These are phyloP conservation scores for Arthrobotrys conoides DNA, from an alignment of 2,329 filamentous ascomycete genomes.

Conservation along the genomic window DNA sequence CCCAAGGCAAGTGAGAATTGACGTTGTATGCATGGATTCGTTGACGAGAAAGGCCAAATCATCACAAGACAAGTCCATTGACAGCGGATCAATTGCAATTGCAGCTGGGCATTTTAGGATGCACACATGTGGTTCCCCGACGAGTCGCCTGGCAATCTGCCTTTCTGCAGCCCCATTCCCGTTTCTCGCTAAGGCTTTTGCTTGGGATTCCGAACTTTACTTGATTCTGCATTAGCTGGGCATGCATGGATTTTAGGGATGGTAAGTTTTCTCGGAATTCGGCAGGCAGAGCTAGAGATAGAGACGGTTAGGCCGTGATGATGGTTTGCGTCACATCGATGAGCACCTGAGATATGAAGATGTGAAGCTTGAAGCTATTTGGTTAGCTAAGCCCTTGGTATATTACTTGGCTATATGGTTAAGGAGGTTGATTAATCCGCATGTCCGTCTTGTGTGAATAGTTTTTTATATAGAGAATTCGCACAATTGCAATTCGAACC, in stretches of 20 bases:
- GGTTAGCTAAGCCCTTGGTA: conserved; percentile 10
- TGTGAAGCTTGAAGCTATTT: conserved; percentile 9
- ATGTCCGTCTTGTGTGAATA: conserved; percentile 17
- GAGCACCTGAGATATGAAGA: conserved; percentile 25
- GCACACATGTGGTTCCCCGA: conserved; percentile 55
- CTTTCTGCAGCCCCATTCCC: conserved; percentile 32
- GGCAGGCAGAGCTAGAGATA: conserved; percentile 15
- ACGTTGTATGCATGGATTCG: conserved; percentile 1
- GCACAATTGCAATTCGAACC: conserved; percentile 7
- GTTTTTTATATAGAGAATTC: conserved; percentile 2
- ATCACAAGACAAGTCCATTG: conserved; percentile 10
- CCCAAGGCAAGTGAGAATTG: not conserved
- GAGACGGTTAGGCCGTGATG: conserved; percentile 8
- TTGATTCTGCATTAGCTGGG: conserved; percentile 35
- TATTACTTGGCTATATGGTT: conserved; percentile 19
- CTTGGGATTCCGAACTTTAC: conserved; percentile 39
- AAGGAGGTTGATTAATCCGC: conserved; percentile 12
- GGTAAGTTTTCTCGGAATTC: conserved; percentile 23
- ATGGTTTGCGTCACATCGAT: conserved; percentile 27
- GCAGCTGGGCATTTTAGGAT: conserved; percentile 30
- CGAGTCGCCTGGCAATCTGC: conserved; percentile 44
- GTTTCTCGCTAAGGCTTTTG: conserved; percentile 44
- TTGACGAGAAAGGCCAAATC: not conserved
- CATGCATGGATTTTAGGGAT: conserved; percentile 43
- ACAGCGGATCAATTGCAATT: conserved; percentile 27